Conservation (phyloP, 371 early-diverging fungal species). For the Zychaea mexicana region DNA sequence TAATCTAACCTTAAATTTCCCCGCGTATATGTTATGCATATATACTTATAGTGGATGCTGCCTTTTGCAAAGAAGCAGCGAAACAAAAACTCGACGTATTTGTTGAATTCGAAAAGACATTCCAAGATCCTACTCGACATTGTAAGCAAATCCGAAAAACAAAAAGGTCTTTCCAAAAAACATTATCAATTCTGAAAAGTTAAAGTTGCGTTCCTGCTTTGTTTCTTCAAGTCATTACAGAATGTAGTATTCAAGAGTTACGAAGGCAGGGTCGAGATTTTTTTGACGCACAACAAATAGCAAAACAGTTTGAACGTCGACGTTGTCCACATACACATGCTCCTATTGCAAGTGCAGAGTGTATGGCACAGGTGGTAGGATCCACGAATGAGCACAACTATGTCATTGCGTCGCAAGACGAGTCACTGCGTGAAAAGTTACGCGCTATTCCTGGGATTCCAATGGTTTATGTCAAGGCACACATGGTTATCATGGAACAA, state of each 20-base stretch:
- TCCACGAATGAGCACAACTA: constrained; percentile 77
- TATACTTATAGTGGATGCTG: constrained; percentile 65
- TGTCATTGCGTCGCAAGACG: constrained; percentile 82
- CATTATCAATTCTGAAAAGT: too few species aligned
- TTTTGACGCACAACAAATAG: constrained; percentile 56
- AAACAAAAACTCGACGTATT: constrained; percentile 60
- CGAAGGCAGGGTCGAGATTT: constrained; percentile 60
- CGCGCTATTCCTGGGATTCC: constrained; percentile 84
- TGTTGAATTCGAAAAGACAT: constrained; percentile 54
- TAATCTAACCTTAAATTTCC: too few species aligned
- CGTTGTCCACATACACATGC: constrained; percentile 72
- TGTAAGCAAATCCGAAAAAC: too few species aligned
- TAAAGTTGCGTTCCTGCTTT: too few species aligned
- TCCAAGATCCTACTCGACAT: constrained; percentile 48
- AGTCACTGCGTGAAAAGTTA: constrained; percentile 62
- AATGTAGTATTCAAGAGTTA: constrained; percentile 78
- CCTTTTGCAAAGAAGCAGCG: constrained; percentile 67
- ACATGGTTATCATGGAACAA: constrained; percentile 83
- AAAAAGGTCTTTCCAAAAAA: too few species aligned
- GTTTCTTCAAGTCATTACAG: constrained; percentile 90
- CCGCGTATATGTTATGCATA: constrained; percentile 1
- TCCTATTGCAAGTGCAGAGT: constrained; percentile 70
- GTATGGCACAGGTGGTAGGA: constrained; percentile 75
- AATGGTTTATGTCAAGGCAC: constrained; percentile 77
- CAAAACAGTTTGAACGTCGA: constrained; percentile 75